Evolutionary conservation across 2,329 filamentous ascomycete species (phyloP).

Genomic region (Trematosphaeria pertusa): DNA sequence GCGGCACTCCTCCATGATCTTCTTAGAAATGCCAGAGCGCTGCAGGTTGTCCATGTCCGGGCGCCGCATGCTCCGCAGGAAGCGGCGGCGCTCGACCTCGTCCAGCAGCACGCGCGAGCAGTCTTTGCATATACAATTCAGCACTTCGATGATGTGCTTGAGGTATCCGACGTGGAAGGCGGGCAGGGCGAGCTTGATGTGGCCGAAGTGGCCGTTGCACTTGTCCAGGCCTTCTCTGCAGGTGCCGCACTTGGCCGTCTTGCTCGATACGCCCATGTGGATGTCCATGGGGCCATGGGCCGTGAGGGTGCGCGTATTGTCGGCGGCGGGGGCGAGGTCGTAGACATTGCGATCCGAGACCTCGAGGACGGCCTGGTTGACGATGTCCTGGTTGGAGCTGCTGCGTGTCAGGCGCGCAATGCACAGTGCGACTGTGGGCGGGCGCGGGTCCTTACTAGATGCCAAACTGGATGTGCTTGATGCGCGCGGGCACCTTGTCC

Average conservation of each 20-base stretch:
- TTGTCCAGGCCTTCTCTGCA: slow-evolving; percentile 81
- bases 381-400: slow-evolving; percentile 90
- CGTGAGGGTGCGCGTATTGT: slow-evolving; percentile 71
- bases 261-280: slow-evolving; percentile 88
- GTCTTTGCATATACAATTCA: slow-evolving; percentile 95
- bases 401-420: slow-evolving; percentile 23
- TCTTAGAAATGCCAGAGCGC: slow-evolving; percentile 82
- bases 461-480: slow-evolving; percentile 92
- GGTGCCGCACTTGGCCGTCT: slow-evolving; percentile 78
- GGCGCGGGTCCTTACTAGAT: slow-evolving; percentile 67
- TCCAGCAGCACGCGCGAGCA: slow-evolving; percentile 85
- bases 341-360: slow-evolving; percentile 94
- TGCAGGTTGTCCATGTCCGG: slow-evolving; percentile 87
- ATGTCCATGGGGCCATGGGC: slow-evolving; percentile 86
- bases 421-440: slow-evolving; percentile 4
- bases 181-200: slow-evolving; percentile 87
- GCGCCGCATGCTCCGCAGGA: slow-evolving; percentile 79
- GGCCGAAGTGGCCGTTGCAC: slow-evolving; percentile 95
- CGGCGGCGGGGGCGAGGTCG: slow-evolving; percentile 73
- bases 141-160: slow-evolving; percentile 87
- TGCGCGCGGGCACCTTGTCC: slow-evolving; percentile 87
- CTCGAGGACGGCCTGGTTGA: slow-evolving; percentile 92
- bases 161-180: slow-evolving; percentile 97
- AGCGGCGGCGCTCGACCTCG: slow-evolving; percentile 77
- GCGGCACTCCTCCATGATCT: slow-evolving; percentile 85